Conservation (phyloP, 441 rosid genomes). For the Theobroma grandiflorum region DNA sequence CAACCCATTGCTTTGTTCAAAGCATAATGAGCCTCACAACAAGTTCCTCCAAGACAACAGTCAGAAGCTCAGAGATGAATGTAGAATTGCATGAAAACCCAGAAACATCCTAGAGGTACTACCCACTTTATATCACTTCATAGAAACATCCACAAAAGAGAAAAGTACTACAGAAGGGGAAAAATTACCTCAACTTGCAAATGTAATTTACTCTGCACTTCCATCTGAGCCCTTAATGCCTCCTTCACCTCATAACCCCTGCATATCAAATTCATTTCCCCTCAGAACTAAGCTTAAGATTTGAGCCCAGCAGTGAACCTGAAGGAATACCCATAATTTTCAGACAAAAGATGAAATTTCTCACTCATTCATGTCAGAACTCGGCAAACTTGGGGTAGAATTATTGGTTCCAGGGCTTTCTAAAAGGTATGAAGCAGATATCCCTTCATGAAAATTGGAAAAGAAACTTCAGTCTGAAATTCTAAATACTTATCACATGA, state of each 20-base stretch:
- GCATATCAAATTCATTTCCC: slow-evolving; percentile 14
- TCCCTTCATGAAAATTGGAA: slow-evolving; percentile 35
- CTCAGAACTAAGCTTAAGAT: slow-evolving; percentile 23
- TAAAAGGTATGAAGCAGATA: slow-evolving; percentile 57
- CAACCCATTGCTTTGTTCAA: neutral
- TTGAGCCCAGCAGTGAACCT: neutral
- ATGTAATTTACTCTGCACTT: slow-evolving; percentile 72
- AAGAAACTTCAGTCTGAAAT: slow-evolving; percentile 27
- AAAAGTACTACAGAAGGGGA: slow-evolving; percentile 6
- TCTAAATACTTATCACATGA: neutral
- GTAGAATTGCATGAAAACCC: neutral
- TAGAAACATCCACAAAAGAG: neutral
- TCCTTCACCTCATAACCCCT: slow-evolving; percentile 76
- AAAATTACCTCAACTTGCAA: slow-evolving; percentile 67
- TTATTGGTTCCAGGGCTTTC: slow-evolving; percentile 47
- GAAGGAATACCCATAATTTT: slow-evolving; percentile 3
- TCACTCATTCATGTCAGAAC: slow-evolving; percentile 63
- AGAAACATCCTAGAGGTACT: neutral
- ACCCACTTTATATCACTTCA: neutral
- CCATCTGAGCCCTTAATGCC: slow-evolving; percentile 75
- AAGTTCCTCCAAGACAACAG: slow-evolving; percentile 14
- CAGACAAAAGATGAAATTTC: slow-evolving; percentile 23
- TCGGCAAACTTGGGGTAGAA: slow-evolving; percentile 43
- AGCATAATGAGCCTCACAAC: neutral
- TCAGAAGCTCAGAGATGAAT: neutral